These are phyloP conservation scores for Exophiala oligosperma DNA, from an alignment of 2,329 filamentous ascomycete genomes.

Conservation along the genomic window DNA sequence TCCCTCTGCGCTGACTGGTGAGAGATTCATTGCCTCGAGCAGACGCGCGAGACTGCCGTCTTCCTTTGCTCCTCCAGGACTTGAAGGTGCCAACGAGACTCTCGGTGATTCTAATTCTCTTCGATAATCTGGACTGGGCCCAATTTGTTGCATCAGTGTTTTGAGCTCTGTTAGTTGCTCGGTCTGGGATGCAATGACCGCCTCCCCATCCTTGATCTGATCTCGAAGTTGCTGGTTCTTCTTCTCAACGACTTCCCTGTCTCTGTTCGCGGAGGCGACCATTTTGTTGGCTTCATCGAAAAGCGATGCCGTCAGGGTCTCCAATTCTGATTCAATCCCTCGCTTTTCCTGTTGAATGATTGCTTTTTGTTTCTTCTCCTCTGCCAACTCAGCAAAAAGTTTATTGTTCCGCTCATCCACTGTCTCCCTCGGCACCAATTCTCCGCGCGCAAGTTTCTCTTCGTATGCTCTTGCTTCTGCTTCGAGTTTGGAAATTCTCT, in stretches of 20 bases:
- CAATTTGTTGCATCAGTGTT: constrained; percentile 84
- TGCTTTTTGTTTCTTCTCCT: constrained; percentile 65
- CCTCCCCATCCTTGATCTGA: constrained; percentile 84
- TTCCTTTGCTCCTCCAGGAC: constrained; percentile 64
- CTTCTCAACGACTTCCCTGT: constrained; percentile 76
- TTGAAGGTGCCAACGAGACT: constrained; percentile 69
- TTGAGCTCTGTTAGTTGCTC: constrained; percentile 93
- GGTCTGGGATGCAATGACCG: constrained; percentile 82
- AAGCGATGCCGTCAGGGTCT: constrained; percentile 85
- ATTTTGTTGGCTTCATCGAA: constrained; percentile 99
- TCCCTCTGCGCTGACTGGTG: constrained; percentile 50
- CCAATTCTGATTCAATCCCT: constrained; percentile 87
- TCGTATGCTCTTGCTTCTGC: constrained; percentile 67
- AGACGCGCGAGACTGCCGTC: constrained; percentile 54
- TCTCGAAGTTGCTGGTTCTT: constrained; percentile 85
- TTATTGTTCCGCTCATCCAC: constrained; percentile 71
- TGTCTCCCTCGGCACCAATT: constrained; percentile 72
- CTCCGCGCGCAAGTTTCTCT: constrained; percentile 67
- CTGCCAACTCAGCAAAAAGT: constrained; percentile 59
- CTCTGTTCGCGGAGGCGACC: constrained; percentile 85
- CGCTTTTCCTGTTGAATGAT: constrained; percentile 77
- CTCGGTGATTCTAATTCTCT: constrained; percentile 73
- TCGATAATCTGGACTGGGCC: constrained; percentile 52
- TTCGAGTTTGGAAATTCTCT: constrained; percentile 69
- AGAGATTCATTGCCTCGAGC: constrained; percentile 61